phyloP scores from a whole-genome alignment of 2,329 filamentous ascomycete species.

The Neofusicoccum kwambonambiense region DNA sequence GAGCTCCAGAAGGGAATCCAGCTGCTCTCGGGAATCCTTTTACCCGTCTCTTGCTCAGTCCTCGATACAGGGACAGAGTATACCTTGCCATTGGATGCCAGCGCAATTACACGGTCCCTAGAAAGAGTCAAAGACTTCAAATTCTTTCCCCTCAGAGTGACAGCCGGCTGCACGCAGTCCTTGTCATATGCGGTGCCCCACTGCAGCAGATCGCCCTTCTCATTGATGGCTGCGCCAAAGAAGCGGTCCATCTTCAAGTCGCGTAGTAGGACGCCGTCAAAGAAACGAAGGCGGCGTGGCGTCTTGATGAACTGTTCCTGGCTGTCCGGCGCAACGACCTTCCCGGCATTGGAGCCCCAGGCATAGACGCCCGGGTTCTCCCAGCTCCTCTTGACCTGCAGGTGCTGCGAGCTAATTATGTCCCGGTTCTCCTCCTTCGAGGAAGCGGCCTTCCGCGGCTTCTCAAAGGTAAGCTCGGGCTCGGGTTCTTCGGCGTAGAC shows the following conservation, averaged over 20 bases:
- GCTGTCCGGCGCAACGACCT: conserved; percentile 82
- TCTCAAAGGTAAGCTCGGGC: conserved; percentile 61
- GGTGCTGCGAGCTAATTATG: conserved; percentile 77
- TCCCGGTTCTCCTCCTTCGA: conserved; percentile 73
- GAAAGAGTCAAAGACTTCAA: conserved; percentile 75
- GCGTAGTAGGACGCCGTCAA: conserved; percentile 78
- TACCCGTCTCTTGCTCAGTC: conserved; percentile 64
- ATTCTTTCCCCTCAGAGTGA: conserved; percentile 79
- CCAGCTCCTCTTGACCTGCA: conserved; percentile 81
- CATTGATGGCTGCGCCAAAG: conserved; percentile 83
- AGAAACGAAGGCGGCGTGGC: conserved; percentile 74
- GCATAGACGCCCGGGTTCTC: conserved; percentile 85
- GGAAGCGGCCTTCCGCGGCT: conserved; percentile 53
- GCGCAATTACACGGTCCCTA: conserved; percentile 75
- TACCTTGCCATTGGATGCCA: conserved; percentile 71
- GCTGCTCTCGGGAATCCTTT: conserved; percentile 62
- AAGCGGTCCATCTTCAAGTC: conserved; percentile 82
- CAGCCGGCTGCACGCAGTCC: conserved; percentile 60
- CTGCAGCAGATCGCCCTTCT: conserved; percentile 84
- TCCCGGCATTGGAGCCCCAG: conserved; percentile 86
- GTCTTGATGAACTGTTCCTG: conserved; percentile 75
- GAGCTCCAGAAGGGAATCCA: conserved; percentile 76
- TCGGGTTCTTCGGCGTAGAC: conserved; percentile 50
- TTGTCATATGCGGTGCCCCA: conserved; percentile 81
- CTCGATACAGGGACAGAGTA: conserved; percentile 81